Percentiles rank a stretch among this genome's conserved stretches.
Conservation (phyloP, 2,329 filamentous ascomycete species). For the Talaromyces sp. region DNA sequence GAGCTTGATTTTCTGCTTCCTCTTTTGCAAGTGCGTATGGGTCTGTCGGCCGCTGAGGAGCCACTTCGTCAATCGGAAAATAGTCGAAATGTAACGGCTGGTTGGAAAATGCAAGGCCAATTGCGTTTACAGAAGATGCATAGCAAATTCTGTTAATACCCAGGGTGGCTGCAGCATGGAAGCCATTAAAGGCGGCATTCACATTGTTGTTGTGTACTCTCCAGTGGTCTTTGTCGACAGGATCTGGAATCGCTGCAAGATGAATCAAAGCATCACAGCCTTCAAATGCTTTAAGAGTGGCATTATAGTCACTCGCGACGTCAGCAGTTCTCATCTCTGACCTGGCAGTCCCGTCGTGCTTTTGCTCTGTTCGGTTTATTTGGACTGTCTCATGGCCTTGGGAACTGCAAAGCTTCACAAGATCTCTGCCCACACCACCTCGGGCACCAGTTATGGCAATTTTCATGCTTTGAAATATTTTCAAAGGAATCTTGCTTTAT, state of each 20-base stretch:
- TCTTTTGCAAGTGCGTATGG: slow-evolving; percentile 32
- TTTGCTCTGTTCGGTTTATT: slow-evolving; percentile 26
- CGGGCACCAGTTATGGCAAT: slow-evolving; percentile 37
- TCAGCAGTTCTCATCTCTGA: slow-evolving; percentile 30
- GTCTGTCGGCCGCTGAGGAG: slow-evolving; percentile 27
- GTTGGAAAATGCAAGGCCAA: slow-evolving; percentile 33
- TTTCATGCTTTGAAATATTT: slow-evolving; percentile 22
- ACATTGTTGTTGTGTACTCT: slow-evolving; percentile 34
- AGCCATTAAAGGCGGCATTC: slow-evolving; percentile 33
- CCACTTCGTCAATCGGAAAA: slow-evolving; percentile 34
- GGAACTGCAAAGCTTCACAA: slow-evolving; percentile 26
- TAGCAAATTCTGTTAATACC: slow-evolving; percentile 32
- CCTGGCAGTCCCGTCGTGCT: slow-evolving; percentile 24
- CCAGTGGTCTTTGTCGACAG: slow-evolving; percentile 25
- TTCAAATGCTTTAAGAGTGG: slow-evolving; percentile 23
- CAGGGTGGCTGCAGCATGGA: slow-evolving; percentile 29
- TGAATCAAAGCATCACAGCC: slow-evolving; percentile 35
- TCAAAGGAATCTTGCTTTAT: neutral
- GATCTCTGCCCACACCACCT: slow-evolving; percentile 25
- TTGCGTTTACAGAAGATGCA: slow-evolving; percentile 33
- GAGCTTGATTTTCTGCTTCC: slow-evolving; percentile 29
- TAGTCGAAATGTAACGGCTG: slow-evolving; percentile 30
- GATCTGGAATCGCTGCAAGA: slow-evolving; percentile 32
- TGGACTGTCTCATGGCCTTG: slow-evolving; percentile 29
- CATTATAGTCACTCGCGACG: slow-evolving; percentile 26